A percentile compares a stretch with the other conserved stretches of the same genome.
Evolutionary conservation across 192 early-diverging fungal species (phyloP).

Genomic region (Radiomyces spectabilis): DNA sequence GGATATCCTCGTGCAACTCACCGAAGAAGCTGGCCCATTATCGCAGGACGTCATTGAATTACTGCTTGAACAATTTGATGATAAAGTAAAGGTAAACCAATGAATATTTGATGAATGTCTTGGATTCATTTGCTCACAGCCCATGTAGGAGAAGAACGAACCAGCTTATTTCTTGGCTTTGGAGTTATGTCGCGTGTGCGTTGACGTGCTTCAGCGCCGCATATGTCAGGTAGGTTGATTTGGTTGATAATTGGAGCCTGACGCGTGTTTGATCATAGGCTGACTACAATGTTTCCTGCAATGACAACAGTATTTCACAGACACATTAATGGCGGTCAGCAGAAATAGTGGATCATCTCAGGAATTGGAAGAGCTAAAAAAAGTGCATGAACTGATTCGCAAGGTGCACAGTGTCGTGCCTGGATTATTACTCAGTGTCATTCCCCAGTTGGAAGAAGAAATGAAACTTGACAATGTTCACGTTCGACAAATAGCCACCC

Average conservation of each 20-base stretch:
- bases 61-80: conserved; percentile 71
- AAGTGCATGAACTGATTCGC: conserved; percentile 72
- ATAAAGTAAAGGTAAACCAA: conserved; percentile 47
- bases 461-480: conserved; percentile 72
- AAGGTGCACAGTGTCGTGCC: conserved; percentile 73
- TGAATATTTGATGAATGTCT: neutral
- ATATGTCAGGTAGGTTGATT: conserved; percentile 64
- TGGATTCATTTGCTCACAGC: neutral
- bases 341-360: conserved; percentile 33
- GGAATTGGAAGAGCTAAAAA: conserved; percentile 49
- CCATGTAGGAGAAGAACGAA: conserved; percentile 44
- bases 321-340: conserved; percentile 62
- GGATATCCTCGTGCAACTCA: conserved; percentile 75
- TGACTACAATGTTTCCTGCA: too few relatives aligned
- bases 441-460: conserved; percentile 93
- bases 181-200: conserved; percentile 66
- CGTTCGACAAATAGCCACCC: conserved; percentile 68
- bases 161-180: conserved; percentile 70
- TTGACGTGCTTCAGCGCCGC: conserved; percentile 84
- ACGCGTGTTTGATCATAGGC: too few relatives aligned
- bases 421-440: conserved; percentile 75
- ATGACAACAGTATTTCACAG: conserved; percentile 70
- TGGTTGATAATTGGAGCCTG: too few relatives aligned
- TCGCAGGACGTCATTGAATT: conserved; percentile 80
- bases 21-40: conserved; percentile 65